Evolutionary conservation across 2,329 filamentous ascomycete species (phyloP).

Genomic region (Aureobasidium sp.): DNA sequence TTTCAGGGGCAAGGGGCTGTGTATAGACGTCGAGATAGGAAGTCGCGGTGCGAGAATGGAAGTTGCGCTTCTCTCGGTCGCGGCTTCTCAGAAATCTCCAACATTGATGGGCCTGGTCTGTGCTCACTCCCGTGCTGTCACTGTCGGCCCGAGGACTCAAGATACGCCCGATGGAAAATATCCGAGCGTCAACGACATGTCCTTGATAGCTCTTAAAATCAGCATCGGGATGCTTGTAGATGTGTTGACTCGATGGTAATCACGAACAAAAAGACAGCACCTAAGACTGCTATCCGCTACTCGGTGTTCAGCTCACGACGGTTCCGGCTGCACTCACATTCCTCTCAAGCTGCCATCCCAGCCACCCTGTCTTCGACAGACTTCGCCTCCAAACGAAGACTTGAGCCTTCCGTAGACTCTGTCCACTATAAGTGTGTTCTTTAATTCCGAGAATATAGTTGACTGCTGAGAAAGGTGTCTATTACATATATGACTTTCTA

Average conservation of each 20-base stretch:
- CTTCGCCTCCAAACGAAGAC: no score
- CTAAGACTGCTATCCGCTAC: neutral
- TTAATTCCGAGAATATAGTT: no score
- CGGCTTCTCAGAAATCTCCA: slow-evolving; percentile 1
- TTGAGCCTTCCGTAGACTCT: neutral
- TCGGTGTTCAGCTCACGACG: neutral
- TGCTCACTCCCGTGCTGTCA: neutral
- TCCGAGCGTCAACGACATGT: neutral
- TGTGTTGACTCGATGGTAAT: no score
- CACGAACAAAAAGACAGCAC: no score
- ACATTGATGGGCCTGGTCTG: slow-evolving; percentile 6
- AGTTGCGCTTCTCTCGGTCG: neutral
- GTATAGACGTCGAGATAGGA: no score
- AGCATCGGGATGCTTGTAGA: neutral
- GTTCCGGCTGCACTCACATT: neutral
- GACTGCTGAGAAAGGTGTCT: no score
- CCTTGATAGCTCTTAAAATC: neutral
- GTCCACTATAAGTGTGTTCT: no score
- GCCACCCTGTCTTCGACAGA: neutral
- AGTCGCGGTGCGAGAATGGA: neutral
- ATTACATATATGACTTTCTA: no score
- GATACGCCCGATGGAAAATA: neutral
- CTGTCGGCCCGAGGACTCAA: neutral
- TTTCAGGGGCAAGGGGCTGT: neutral
- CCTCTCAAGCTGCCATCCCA: neutral